Evolutionary conservation across 169 alveolate genomes (phyloP), one percentile per base, ranked within the genome.

Genomic region (Besnoitia besnoiti): DNA sequence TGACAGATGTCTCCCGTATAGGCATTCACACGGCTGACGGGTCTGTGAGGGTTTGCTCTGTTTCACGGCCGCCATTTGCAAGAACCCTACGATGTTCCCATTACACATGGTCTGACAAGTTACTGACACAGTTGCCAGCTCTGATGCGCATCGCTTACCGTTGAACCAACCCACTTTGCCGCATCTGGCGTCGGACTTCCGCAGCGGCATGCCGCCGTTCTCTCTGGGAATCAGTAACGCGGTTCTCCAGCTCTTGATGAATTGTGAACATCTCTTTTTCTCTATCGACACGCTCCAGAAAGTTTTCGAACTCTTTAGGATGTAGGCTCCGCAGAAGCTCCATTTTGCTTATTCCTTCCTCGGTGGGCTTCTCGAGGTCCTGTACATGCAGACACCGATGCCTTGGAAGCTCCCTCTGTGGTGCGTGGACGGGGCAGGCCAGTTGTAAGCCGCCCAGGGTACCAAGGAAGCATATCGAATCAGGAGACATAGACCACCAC

Each of bases 261-360:
- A 84, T 85, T 19, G 94, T 85, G 73, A 85, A 91, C 94, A 91
- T 84, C 33, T 85, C 92, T n/a, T 89, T 85, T 55, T 91, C 94
- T 30, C 92, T 89, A 84, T 91, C 94, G 46, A 85, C 92, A 5
- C 94, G 61, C 82, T 91, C 94, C 35, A 91, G 89, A 47, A 91
- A 91, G 39, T 91, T 62, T 37, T 91, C 89, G 51, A 91, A 62
- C n/a, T 91, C 94, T 24, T 33, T 67, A 1, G 92, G 94, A 40
- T 91, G 92, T 24, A 91, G 47, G 35, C 90, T 85, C 40, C 94
- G 91, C 21, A 91, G 94, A 67, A 91, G 47, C 67, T 91, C 94
- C 92, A 91, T 91, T 82, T 91, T 91, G 92, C 92, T 84, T n/a
- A 91, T 92, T 4, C 94, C 94, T 82, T 91, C 94, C 33, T 91